Conservation (phyloP, 2,329 filamentous ascomycete genomes). For the Canariomyces notabilis region DNA sequence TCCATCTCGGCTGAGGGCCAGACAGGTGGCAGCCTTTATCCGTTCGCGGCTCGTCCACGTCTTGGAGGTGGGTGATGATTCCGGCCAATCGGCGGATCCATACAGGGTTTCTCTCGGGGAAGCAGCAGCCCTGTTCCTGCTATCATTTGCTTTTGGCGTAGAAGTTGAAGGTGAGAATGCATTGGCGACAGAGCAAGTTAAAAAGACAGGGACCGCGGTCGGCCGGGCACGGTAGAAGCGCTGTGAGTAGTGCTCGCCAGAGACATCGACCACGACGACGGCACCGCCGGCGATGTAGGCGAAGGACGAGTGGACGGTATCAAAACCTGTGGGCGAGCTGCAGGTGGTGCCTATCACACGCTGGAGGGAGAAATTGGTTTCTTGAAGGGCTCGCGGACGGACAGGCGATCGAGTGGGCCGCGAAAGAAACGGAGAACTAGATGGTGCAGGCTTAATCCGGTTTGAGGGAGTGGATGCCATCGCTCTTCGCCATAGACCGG, state of each 20-base stretch:
- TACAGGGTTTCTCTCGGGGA: constrained; percentile 45
- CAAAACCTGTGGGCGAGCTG: constrained; percentile 77
- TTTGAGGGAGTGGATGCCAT: constrained; percentile 57
- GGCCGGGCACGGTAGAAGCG: constrained; percentile 88
- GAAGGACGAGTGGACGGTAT: constrained; percentile 71
- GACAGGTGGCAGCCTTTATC: constrained; percentile 89
- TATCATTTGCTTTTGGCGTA: constrained; percentile 59
- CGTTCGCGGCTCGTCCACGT: constrained; percentile 86
- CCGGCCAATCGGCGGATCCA: constrained; percentile 48
- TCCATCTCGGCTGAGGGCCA: constrained; percentile 82
- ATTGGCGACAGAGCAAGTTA: constrained; percentile 48
- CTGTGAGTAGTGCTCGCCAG: constrained; percentile 64
- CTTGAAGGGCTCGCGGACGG: constrained; percentile 46
- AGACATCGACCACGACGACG: constrained; percentile 80
- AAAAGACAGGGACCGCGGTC: constrained; percentile 62
- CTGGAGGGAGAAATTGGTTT: constrained; percentile 65
- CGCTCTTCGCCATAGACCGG: constrained; percentile 47
- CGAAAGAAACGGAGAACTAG: constrained; percentile 65
- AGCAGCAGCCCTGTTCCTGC: constrained; percentile 50
- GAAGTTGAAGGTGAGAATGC: constrained; percentile 46
- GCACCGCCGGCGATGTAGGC: constrained; percentile 91
- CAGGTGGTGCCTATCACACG: constrained; percentile 91
- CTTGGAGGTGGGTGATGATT: constrained; percentile 60
- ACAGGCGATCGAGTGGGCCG: constrained; percentile 60
- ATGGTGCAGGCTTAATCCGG: constrained; percentile 66